Conservation (phyloP, 129 eudicot species). For the Pseudognaphalium luteoalbum region DNA sequence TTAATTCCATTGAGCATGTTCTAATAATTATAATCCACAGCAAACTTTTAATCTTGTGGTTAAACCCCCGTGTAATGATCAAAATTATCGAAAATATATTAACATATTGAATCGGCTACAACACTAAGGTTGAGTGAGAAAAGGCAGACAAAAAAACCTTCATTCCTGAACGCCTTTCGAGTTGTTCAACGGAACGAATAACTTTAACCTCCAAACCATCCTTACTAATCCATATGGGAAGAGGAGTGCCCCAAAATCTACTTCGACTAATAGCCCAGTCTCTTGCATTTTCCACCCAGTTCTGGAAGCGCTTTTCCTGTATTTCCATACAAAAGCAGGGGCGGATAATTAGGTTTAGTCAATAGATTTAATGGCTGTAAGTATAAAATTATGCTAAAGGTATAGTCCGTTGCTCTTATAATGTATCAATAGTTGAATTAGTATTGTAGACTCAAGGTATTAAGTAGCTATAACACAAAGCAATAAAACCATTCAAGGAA, state of each 20-base stretch:
- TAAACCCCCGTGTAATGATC: neutral
- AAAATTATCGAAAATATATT: neutral
- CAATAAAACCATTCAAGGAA: neutral
- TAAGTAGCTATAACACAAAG: neutral
- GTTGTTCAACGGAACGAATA: slow-evolving; percentile 66
- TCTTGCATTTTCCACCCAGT: slow-evolving; percentile 85
- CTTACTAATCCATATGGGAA: slow-evolving; percentile 82
- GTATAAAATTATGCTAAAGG: neutral
- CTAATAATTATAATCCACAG: neutral
- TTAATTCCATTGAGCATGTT: neutral
- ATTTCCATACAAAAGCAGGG: slow-evolving; percentile 15
- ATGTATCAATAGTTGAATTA: neutral
- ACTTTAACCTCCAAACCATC: slow-evolving; percentile 73
- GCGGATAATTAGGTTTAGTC: neutral
- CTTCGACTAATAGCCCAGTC: slow-evolving; percentile 89
- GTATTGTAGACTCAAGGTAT: neutral
- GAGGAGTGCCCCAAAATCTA: slow-evolving; percentile 93
- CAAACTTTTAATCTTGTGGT: neutral
- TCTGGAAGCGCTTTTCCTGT: slow-evolving; percentile 83
- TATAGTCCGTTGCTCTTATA: neutral
- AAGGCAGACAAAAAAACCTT: slow-evolving; percentile 41
- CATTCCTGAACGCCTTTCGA: slow-evolving; percentile 67
- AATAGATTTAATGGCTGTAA: neutral
- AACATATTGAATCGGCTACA: neutral
- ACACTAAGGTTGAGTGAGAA: neutral